Conservation (phyloP, 2,329 filamentous ascomycete species). For the Cordyceps fumosorosea region DNA sequence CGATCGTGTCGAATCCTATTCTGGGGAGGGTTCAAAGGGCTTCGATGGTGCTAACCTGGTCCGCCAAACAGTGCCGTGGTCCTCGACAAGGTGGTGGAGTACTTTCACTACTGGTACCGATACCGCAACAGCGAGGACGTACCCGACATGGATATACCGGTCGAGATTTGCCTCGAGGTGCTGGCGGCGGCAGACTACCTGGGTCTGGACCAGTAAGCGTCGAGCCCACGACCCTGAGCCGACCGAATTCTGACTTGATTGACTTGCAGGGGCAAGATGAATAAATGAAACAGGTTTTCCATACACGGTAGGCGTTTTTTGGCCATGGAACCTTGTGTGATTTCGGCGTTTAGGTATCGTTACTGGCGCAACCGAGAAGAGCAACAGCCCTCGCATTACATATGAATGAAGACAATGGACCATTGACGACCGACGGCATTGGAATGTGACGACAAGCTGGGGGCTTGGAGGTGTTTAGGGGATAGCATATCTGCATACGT, state of each 20-base stretch:
- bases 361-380: neutral
- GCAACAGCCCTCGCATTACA: neutral
- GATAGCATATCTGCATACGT: neutral
- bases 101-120: slow-evolving; percentile 77
- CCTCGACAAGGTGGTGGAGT: slow-evolving; percentile 75
- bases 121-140: slow-evolving; percentile 65
- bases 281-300: slow-evolving; percentile 23
- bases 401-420: neutral
- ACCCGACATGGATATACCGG: slow-evolving; percentile 73
- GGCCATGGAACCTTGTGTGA: neutral
- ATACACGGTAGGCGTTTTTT: neutral
- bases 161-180: slow-evolving; percentile 71
- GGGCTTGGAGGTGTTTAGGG: neutral
- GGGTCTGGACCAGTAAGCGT: slow-evolving; percentile 52
- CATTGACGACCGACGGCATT: neutral
- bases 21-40: slow-evolving; percentile 12
- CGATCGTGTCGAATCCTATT: neutral
- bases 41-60: slow-evolving; percentile 18
- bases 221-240: slow-evolving; percentile 13
- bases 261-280: slow-evolving; percentile 30
- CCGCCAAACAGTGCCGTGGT: slow-evolving; percentile 53
- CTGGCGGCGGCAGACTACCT: slow-evolving; percentile 73
- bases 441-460: neutral
- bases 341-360: neutral
- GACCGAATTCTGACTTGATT: slow-evolving; percentile 23